These are phyloP conservation scores for Mycena crocata DNA, from an alignment of 768 basidiomycete species.

Conservation along the genomic window DNA sequence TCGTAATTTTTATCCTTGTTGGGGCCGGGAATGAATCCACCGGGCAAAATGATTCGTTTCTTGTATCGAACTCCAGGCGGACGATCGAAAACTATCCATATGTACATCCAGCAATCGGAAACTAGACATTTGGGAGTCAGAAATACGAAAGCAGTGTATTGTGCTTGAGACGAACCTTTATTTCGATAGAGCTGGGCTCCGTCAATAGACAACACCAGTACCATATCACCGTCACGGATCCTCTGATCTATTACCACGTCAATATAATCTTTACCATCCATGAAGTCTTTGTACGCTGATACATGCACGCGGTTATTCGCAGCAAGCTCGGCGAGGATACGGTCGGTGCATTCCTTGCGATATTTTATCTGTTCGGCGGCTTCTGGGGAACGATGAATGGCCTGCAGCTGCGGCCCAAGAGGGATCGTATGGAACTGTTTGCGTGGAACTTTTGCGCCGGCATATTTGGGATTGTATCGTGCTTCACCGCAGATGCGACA, in stretches of 20 bases:
- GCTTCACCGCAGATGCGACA: constrained; percentile 43
- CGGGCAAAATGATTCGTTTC: constrained; percentile 32
- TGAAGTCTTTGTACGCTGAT: constrained; percentile 40
- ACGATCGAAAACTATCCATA: constrained; percentile 47
- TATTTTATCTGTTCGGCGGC: constrained; percentile 45
- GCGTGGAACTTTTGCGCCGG: background rate
- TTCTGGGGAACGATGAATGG: constrained; percentile 37
- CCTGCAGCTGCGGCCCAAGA: constrained; percentile 56
- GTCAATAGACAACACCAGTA: constrained; percentile 36
- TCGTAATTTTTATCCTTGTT: constrained; percentile 38
- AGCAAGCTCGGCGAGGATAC: constrained; percentile 34
- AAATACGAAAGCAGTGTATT: no score
- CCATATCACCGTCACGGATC: constrained; percentile 38
- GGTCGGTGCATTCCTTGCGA: constrained; percentile 35
- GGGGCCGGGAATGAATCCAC: constrained; percentile 37
- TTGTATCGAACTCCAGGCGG: constrained; percentile 43
- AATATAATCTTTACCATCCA: constrained; percentile 44
- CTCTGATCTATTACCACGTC: constrained; percentile 29
- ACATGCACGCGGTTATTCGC: constrained; percentile 2
- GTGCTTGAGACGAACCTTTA: constrained; percentile 46
- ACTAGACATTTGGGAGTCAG: no score
- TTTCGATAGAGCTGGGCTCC: constrained; percentile 42
- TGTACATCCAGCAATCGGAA: constrained; percentile 54
- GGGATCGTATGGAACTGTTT: constrained; percentile 43
- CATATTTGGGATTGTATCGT: constrained; percentile 42